phyloP scores from a whole-genome alignment of 192 early-diverging fungal species.

The Coemansia sp. region DNA sequence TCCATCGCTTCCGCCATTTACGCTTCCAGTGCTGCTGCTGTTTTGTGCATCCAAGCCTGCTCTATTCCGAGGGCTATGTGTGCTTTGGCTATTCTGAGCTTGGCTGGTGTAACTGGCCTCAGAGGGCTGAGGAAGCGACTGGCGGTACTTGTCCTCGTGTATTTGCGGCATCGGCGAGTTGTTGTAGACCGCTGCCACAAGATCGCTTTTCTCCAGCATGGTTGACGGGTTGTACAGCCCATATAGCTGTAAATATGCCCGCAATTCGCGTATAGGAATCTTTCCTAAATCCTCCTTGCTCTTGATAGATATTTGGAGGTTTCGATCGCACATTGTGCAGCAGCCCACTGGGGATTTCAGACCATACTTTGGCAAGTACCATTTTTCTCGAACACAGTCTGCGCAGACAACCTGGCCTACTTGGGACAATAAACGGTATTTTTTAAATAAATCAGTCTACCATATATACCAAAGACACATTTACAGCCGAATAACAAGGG shows the following conservation, averaged over 20 bases:
- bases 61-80: constrained; percentile 1
- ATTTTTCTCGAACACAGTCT: constrained; percentile 37
- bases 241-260: constrained; percentile 40
- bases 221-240: constrained; percentile 36
- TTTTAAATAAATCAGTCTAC: neutral
- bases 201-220: constrained; percentile 50
- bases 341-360: constrained; percentile 30
- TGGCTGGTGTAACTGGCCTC: constrained; percentile 4
- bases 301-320: constrained; percentile 42
- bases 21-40: neutral
- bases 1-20: neutral
- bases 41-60: neutral
- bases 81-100: constrained; percentile 14
- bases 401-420: constrained; percentile 50
- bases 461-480: no score
- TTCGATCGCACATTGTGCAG: constrained; percentile 44
- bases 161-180: constrained; percentile 48
- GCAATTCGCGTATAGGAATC: constrained; percentile 37
- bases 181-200: constrained; percentile 37
- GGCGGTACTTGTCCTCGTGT: constrained; percentile 39
- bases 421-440: neutral
- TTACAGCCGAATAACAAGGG: no score
- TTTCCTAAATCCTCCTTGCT: constrained; percentile 23
- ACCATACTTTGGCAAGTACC: constrained; percentile 56
- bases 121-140: constrained; percentile 37